Evolutionary conservation across 768 basidiomycete species (phyloP).

Genomic region (Amanita pallidorosea): DNA sequence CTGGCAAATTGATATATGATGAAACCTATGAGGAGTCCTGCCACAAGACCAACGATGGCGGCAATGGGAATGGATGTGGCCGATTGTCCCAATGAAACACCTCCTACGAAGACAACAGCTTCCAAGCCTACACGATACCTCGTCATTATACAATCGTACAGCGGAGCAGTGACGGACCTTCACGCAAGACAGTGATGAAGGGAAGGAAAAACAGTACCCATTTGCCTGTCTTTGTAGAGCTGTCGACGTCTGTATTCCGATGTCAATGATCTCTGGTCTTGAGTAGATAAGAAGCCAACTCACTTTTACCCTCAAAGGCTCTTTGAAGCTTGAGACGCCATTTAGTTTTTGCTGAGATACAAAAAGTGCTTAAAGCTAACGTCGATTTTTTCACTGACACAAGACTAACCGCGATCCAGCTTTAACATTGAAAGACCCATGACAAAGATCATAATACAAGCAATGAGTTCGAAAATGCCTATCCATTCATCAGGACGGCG

Average conservation of each 20-base stretch:
- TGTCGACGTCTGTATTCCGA: slow-evolving; percentile 29
- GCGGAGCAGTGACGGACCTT: slow-evolving; percentile 37
- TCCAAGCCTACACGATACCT: slow-evolving; percentile 48
- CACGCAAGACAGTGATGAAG: slow-evolving; percentile 84
- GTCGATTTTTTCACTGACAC: background rate
- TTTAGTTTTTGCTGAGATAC: slow-evolving; percentile 61
- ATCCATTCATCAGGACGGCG: background rate
- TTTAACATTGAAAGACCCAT: slow-evolving; percentile 95
- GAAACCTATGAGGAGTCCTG: slow-evolving; percentile 64
- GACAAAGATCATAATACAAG: slow-evolving; percentile 74
- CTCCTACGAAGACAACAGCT: slow-evolving; percentile 89
- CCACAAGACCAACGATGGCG: slow-evolving; percentile 73
- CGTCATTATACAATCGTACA: background rate
- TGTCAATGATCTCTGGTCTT: background rate
- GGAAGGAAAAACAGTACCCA: slow-evolving; percentile 90
- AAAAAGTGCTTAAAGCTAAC: background rate
- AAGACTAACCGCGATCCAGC: slow-evolving; percentile 60
- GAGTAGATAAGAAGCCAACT: slow-evolving; percentile 8
- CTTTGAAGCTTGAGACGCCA: slow-evolving; percentile 84
- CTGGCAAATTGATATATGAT: slow-evolving; percentile 75
- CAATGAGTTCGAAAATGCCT: slow-evolving; percentile 66
- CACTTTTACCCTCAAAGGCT: slow-evolving; percentile 59
- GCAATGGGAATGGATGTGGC: slow-evolving; percentile 87
- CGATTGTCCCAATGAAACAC: slow-evolving; percentile 76
- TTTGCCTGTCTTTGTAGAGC: slow-evolving; percentile 46